Base-by-base conservation (phyloP, 2,329 filamentous ascomycete genomes). In the Lecanosticta acicola region DNA sequence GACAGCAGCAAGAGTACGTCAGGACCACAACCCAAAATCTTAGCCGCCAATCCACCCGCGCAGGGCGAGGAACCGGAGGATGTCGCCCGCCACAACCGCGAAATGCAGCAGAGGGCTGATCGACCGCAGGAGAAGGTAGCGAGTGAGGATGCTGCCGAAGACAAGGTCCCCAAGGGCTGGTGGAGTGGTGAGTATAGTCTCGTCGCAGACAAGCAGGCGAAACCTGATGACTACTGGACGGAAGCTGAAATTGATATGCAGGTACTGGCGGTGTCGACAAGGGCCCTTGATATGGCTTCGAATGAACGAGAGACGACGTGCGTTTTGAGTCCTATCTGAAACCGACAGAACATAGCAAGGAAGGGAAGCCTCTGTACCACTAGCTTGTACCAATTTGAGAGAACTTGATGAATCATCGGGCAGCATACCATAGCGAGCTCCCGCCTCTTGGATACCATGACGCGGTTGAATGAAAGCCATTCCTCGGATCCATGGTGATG, bases 71-170 rank as follows among this genome's bases (percentile, higher is more conserved):
- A 47, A 32, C 18, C 39, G 13, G 41, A 43, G 35, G 46, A 47
- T 3, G 42, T 47, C 16, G 24, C 18, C 11, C 45, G 44, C 17
- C 43, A 62, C 59, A 14, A 60, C 61, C 54, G 70, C 66, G 57
- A 69, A 68, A 45, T 74, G 71, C 70, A 62, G 65, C 26, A 66
- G 64, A 45, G 72, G 69, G 69, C 47, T 67, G 41, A 59, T 59
- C 45, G 64, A 69, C 36, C 66, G 64, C 11, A 35, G 11, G 46
- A 45, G 43, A 32, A 33, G 38, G 26, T 32, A n/a, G 34, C 18
- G 2, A 34, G 37, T 38, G 39, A 46, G 34, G 45, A 47, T 41
- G 39, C 38, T 19, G 40, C 46, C 36, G 39, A 48, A 14, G 46
- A 45, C 20, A 45, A 49, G 41, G 41, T 49, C 16, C 17, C 21